Percentiles rank a stretch among this genome's conserved stretches.
These are phyloP conservation scores for Aureobasidium sp. DNA, from an alignment of 2,329 filamentous ascomycete genomes.

Conservation along the genomic window DNA sequence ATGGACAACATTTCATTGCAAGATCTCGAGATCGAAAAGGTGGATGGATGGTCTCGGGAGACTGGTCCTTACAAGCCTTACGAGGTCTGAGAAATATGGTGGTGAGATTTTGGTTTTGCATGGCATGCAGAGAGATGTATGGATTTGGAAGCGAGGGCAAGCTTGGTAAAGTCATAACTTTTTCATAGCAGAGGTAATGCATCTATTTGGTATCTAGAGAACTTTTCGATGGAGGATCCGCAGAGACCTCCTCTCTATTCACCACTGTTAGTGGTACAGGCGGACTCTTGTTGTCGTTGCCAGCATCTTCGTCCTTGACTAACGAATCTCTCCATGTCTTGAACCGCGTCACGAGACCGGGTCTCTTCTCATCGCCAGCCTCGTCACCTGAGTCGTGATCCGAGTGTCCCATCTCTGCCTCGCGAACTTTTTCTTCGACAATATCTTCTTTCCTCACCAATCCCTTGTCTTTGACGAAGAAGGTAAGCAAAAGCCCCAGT, in stretches of 20 bases:
- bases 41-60: background rate
- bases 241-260: background rate
- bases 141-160: background rate
- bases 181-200: background rate
- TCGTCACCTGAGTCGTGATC: background rate
- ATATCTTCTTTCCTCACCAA: constrained; percentile 21
- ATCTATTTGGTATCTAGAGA: background rate
- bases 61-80: background rate
- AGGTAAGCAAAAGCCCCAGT: constrained; percentile 38
- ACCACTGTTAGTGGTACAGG: background rate
- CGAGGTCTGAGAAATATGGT: background rate
- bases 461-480: constrained; percentile 40
- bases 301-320: background rate
- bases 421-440: background rate
- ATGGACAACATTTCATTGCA: background rate
- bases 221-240: background rate
- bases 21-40: background rate
- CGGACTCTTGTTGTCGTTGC: background rate
- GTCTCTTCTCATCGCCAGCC: background rate
- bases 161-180: background rate
- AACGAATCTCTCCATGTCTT: constrained; percentile 1
- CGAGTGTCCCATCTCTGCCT: background rate
- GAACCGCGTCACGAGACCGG: background rate
- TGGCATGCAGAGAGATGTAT: too few species aligned
- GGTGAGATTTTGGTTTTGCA: too few species aligned